phyloP scores from a whole-genome alignment of 371 early-diverging fungal species.

The Polyrhizophydium stewartii region DNA sequence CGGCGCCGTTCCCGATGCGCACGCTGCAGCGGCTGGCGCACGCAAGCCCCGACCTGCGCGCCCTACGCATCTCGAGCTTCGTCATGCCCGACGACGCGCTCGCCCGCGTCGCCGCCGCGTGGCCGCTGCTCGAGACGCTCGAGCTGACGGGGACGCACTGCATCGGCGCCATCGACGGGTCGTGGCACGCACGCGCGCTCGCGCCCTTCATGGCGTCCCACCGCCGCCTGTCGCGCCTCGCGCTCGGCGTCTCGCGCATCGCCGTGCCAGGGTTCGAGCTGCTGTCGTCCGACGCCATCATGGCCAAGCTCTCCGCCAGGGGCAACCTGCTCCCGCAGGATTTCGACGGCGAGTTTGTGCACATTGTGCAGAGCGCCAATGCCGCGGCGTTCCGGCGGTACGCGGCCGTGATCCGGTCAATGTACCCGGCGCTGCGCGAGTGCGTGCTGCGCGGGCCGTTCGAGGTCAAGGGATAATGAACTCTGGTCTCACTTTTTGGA shows the following conservation, averaged over 20 bases:
- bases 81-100: not conserved
- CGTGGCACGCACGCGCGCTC: not conserved
- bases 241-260: not conserved
- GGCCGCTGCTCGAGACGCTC: not conserved
- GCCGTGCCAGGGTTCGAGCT: not conserved
- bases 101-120: not conserved
- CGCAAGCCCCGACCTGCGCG: not conserved
- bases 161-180: too few relatives aligned
- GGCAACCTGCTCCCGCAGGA: not conserved
- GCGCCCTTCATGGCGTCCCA: not conserved
- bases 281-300: not conserved
- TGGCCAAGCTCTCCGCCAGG: not conserved
- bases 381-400: not conserved
- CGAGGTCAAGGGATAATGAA: not conserved
- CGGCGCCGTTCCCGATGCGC: not conserved
- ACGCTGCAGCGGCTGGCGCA: not conserved
- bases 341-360: slow-evolving; percentile 2
- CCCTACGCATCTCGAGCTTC: not conserved
- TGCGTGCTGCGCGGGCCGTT: not conserved
- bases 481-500: too few relatives aligned
- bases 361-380: not conserved
- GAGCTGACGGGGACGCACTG: not conserved
- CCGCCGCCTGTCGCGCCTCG: not conserved
- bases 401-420: not conserved
- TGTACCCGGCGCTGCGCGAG: not conserved